phyloP scores from a whole-genome alignment of 805 yeast species.

The Saturnispora sanitii region DNA sequence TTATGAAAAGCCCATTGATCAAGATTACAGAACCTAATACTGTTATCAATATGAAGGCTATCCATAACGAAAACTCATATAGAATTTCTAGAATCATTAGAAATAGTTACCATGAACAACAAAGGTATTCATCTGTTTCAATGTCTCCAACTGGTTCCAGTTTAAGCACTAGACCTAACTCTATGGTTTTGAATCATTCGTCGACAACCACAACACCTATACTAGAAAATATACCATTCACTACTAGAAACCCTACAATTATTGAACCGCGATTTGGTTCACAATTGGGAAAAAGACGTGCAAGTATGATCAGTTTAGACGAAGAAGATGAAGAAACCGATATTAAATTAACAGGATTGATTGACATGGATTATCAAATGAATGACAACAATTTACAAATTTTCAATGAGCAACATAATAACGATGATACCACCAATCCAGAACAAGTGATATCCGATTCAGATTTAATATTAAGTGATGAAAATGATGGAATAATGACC shows the following conservation, averaged over 20 bases:
- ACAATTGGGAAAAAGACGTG: neutral
- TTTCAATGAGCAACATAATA: neutral
- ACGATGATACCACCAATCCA: no score
- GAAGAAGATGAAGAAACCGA: slow-evolving; percentile 1
- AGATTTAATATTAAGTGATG: neutral
- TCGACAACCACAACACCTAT: neutral
- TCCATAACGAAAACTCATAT: slow-evolving; percentile 5
- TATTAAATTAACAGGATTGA: slow-evolving; percentile 2
- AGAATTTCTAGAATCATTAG: slow-evolving; percentile 3
- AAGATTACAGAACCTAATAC: slow-evolving; percentile 2
- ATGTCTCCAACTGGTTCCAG: neutral
- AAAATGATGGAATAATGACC: neutral
- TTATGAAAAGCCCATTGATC: neutral
- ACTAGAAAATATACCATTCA: neutral
- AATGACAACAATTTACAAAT: neutral
- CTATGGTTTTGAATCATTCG: neutral
- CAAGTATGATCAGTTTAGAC: slow-evolving; percentile 2
- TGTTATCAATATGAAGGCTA: neutral
- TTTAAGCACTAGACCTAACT: slow-evolving; percentile 3
- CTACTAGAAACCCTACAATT: neutral
- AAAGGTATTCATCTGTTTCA: no score
- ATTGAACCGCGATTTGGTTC: neutral
- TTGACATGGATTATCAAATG: slow-evolving; percentile 8
- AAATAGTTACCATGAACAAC: slow-evolving; percentile 3
- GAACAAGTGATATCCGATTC: no score